phyloP scores from a whole-genome alignment of 192 early-diverging fungal genomes.

The Coemansia sp. region DNA sequence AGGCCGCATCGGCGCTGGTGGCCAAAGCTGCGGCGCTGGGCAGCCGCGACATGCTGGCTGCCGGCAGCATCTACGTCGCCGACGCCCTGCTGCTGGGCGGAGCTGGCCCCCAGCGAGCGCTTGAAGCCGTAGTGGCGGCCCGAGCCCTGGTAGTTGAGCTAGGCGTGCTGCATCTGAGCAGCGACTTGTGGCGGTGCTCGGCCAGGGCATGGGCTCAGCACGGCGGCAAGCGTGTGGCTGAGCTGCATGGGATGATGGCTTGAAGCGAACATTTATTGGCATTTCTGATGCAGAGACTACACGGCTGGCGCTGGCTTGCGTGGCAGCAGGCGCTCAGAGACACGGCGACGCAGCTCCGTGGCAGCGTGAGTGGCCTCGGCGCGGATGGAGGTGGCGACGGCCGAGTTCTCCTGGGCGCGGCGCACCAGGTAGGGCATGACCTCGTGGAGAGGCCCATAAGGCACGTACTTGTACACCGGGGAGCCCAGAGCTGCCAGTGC shows the following conservation, averaged over 20 bases:
- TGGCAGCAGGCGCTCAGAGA: conserved; percentile 5
- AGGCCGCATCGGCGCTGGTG: conserved; percentile 14
- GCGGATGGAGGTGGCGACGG: conserved; percentile 65
- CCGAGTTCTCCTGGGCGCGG: conserved; percentile 91
- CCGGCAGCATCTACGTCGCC: conserved; percentile 18
- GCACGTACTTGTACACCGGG: conserved; percentile 88
- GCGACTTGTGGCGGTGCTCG: conserved; percentile 13
- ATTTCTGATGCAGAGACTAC: neutral
- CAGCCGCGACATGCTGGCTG: conserved; percentile 12
- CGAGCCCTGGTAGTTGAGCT: conserved; percentile 27
- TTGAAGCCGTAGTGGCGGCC: conserved; percentile 12
- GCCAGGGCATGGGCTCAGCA: conserved; percentile 26
- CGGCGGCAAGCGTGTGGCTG: conserved; percentile 13
- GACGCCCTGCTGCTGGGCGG: conserved; percentile 11
- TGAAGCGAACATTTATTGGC: neutral
- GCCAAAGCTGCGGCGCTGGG: conserved; percentile 24
- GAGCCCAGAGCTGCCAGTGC: conserved; percentile 73
- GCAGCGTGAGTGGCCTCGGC: conserved; percentile 59
- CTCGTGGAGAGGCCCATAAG: conserved; percentile 86
- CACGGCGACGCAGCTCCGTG: conserved; percentile 57
- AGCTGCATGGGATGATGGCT: conserved; percentile 10
- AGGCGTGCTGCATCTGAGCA: conserved; percentile 10
- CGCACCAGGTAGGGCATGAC: conserved; percentile 92
- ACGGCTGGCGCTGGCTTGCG: neutral
- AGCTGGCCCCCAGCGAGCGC: conserved; percentile 1